Evolutionary conservation across 75 land plant species (phyloP), one percentile per base, ranked within the genome.

Genomic region (Isoetes taiwanensis): DNA sequence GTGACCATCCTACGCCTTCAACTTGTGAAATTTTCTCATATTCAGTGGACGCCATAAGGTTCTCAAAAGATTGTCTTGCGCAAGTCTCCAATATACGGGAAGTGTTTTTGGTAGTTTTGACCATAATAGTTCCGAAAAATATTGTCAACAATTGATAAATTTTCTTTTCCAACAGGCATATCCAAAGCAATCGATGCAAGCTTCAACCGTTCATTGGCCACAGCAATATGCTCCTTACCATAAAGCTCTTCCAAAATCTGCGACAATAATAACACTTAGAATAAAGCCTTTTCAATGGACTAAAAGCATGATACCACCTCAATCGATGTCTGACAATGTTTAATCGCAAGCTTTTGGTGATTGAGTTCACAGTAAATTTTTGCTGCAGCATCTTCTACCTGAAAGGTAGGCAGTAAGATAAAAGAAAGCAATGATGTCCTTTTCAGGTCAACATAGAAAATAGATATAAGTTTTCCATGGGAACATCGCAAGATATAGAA

Each of bases 211-310:
- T 90, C 96, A 71, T 82, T 54, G 6, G 77, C 96, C 53, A 90
- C 67, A 37, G 40, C 81, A 56, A 90, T 80, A 43, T 90, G 96
- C 35, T 78, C 67, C 0, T 42, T 12, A 37, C 55, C 62, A 57
- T 85, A 90, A 3, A 90, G 62, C 43, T 73, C 70, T 61, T 90
- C 84, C 24, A 90, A 69, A 24, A 90, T 82, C 96, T 90, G 86
- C 25, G 14, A 34, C 29, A 23, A 41, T 16, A 30, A 21, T 2
- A 20, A 20, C 27, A 0, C 25, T 30, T 29, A 12, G 43, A 37
- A 37, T 14, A 9, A 37, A 37, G 38, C 14, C 38, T 9, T 37
- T 14, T 9, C 38, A 37, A 37, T 9, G 14, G 11, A 37, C 11
- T 37, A 37, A 62, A n/a, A 59, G 23, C 21, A 17, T 19, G 14